Evolutionary conservation across 495 filamentous ascomycete species (phyloP), one percentile per base, ranked within the genome.

Genomic region (Penicillium cinerascens): DNA sequence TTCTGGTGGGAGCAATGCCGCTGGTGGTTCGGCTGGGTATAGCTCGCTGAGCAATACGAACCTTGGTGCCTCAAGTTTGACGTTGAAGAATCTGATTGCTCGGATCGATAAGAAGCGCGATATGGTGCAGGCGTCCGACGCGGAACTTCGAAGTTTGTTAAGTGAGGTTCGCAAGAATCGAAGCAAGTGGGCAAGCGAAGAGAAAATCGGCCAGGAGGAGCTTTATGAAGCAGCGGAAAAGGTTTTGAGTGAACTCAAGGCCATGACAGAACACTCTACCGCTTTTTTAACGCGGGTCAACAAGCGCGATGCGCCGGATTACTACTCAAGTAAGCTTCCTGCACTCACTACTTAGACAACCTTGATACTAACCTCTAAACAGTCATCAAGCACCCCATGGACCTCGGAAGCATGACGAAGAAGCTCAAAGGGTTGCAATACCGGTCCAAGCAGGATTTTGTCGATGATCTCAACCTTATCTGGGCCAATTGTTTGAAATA

Each of bases 351-450:
- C 47, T 52, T 17, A 47, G 15, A 48, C 21, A 22, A 51, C 27
- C 16, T 20, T 13, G 4, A 41, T 60, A 41, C 60, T 72, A 54
- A 72, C 49, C 2, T 43, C 13, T 33, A 44, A 10, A 55, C 64
- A 93, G 86, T 97, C 55, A 97, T 97, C 74, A 96, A 93, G 72
- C 84, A 92, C 25, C 95, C 93, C 0, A 99, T 99, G 93, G 93
- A 99, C 67, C 82, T 99, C 39, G 93, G 95, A 36, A 87, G 85
- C 29, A 97, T 99, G 88, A 92, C 93, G 33, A 99, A 99, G 75
- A 97, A 97, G 73, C 82, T 99, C 27, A 96, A 96, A 66, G 75
- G 79, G 3, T 68, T 93, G 11, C 79, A 80, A 18, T 98, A 96
- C 77, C 92, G 88, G 67, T 96, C 91, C 42, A 98, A 98, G 75